Conservation (phyloP, 805 yeast species). For the Metschnikowia reukaufii region DNA sequence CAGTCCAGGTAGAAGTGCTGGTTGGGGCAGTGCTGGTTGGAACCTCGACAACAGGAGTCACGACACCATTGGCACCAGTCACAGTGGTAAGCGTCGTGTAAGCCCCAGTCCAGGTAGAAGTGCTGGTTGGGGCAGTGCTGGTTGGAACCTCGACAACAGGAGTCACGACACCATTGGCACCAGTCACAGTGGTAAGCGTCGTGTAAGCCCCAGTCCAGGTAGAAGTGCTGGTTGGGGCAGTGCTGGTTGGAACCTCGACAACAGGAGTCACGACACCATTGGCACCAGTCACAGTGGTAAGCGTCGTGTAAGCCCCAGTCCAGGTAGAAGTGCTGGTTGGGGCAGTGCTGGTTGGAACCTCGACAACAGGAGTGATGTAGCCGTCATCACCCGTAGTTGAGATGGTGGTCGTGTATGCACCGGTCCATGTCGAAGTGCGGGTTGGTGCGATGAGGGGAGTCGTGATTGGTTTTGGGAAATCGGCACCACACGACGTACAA, state of each 20-base stretch:
- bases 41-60: neutral
- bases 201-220: constrained; percentile 1
- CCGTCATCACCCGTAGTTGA: neutral
- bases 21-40: neutral
- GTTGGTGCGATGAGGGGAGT: neutral
- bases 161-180: neutral
- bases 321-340: neutral
- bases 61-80: neutral
- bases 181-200: neutral
- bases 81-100: neutral
- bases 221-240: neutral
- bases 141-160: neutral
- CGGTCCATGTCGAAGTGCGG: too few species aligned
- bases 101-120: neutral
- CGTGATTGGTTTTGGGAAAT: neutral
- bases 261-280: neutral
- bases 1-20: neutral
- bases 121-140: neutral
- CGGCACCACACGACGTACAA: neutral
- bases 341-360: neutral
- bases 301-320: neutral
- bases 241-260: neutral
- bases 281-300: neutral
- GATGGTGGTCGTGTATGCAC: neutral
- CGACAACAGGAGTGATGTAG: neutral